A percentile compares a stretch with the other conserved stretches of the same genome.
phyloP scores from a whole-genome alignment of 495 filamentous ascomycete species.

The Aspergillus ellipticus region DNA sequence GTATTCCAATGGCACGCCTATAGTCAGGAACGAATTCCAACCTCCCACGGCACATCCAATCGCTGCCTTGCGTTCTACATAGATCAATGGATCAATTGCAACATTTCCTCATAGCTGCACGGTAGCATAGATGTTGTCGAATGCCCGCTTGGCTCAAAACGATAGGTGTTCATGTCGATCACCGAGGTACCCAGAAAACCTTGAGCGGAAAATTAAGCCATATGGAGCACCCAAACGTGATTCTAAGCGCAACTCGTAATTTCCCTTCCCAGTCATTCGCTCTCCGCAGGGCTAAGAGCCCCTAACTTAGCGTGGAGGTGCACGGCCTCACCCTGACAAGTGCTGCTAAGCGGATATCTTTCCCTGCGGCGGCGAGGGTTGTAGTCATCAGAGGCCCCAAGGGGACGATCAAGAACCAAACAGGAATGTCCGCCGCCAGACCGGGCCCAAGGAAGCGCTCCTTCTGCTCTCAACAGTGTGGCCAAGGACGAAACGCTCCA shows the following conservation, averaged over 20 bases:
- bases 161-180: conserved; percentile 9
- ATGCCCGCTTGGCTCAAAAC: conserved; percentile 1
- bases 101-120: neutral
- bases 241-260: conserved; percentile 13
- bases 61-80: neutral
- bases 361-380: conserved; percentile 3
- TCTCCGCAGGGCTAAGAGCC: conserved; percentile 14
- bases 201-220: conserved; percentile 3
- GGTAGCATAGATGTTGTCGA: conserved; percentile 1
- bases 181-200: conserved; percentile 4
- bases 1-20: neutral
- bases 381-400: neutral
- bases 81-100: conserved; percentile 10
- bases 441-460: conserved; percentile 4
- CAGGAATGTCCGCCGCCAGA: conserved; percentile 15
- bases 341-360: conserved; percentile 7
- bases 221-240: conserved; percentile 5
- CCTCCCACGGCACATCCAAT: neutral
- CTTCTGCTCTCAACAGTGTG: conserved; percentile 15
- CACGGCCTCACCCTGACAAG: conserved; percentile 11
- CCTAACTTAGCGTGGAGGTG: conserved; percentile 5
- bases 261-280: conserved; percentile 9
- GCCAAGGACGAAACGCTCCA: conserved; percentile 7
- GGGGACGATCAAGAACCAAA: conserved; percentile 13
- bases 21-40: neutral